phyloP scores from a whole-genome alignment of 176 grass and related monocot species.

The Pontederia crassipes region DNA sequence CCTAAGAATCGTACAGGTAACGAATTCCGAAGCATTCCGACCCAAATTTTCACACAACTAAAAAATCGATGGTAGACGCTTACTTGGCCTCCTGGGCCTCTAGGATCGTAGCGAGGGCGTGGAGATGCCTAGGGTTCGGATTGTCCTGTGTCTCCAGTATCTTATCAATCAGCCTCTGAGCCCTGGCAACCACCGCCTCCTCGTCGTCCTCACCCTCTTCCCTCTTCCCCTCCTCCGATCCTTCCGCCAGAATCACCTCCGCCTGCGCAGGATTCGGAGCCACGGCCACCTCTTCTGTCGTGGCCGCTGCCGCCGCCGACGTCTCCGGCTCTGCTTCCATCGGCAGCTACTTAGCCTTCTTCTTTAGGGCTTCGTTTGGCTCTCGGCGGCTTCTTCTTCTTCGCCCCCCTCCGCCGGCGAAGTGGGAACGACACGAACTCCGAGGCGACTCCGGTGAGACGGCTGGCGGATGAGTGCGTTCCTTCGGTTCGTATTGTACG shows the following conservation, averaged over 20 bases:
- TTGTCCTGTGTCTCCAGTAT: conserved; percentile 43
- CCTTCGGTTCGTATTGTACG: no score
- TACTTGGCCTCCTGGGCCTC: conserved; percentile 71
- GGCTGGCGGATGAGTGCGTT: no score
- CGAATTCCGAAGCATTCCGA: background rate
- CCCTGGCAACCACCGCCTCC: conserved; percentile 43
- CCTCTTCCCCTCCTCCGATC: background rate
- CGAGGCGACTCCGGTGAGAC: no score
- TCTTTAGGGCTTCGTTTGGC: no score
- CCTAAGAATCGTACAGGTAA: background rate
- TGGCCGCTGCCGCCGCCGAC: no score
- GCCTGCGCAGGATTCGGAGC: background rate
- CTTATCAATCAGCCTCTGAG: conserved; percentile 42
- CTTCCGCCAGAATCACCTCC: background rate
- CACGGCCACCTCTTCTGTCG: conserved; percentile 14
- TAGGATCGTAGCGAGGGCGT: conserved; percentile 77
- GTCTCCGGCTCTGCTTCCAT: no score
- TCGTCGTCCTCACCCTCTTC: conserved; percentile 24
- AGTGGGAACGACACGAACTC: no score
- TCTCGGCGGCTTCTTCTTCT: no score
- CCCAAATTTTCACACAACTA: background rate
- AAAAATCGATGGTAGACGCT: background rate
- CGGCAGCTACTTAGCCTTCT: no score
- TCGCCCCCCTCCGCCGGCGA: no score
- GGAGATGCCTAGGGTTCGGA: conserved; percentile 74